A percentile compares a stretch with the other conserved stretches of the same genome.
phyloP scores from a whole-genome alignment of 768 basidiomycete genomes.

The Pisolithus sp. region DNA sequence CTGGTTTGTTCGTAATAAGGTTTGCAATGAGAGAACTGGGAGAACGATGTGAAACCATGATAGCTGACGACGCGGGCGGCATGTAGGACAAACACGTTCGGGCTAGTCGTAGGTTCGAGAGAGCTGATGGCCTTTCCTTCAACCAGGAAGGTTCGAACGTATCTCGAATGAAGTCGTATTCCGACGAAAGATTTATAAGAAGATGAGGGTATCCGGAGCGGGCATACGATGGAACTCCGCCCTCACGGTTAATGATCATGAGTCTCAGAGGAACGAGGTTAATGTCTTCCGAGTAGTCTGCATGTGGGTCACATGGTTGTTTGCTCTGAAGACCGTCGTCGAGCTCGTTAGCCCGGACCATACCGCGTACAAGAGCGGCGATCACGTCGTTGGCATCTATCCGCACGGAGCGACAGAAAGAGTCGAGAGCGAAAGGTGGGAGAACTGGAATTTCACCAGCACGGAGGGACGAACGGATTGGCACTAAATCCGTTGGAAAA shows the following conservation, averaged over 20 bases:
- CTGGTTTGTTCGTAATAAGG: conserved; percentile 96
- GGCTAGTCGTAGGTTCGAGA: conserved; percentile 81
- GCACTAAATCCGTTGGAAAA: conserved; percentile 68
- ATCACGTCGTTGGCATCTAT: conserved; percentile 86
- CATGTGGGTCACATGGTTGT: conserved; percentile 26
- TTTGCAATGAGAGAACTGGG: conserved; percentile 94
- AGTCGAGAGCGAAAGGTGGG: conserved; percentile 88
- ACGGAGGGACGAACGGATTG: conserved; percentile 82
- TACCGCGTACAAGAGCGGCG: conserved; percentile 78
- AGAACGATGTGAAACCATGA: conserved; percentile 97
- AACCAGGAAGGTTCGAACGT: conserved; percentile 81
- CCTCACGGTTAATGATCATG: conserved; percentile 96
- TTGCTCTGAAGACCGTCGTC: conserved; percentile 37
- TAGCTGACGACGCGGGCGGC: conserved; percentile 88
- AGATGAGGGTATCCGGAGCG: conserved; percentile 92
- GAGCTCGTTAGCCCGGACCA: conserved; percentile 51
- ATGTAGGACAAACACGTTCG: conserved; percentile 84
- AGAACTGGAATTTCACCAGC: conserved; percentile 97
- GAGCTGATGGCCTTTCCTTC: conserved; percentile 72
- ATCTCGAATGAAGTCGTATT: conserved; percentile 75
- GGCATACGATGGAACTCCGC: conserved; percentile 96
- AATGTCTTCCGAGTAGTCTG: conserved; percentile 43
- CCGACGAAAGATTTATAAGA: conserved; percentile 87
- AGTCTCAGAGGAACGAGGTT: conserved; percentile 92
- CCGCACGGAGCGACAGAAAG: conserved; percentile 79